Evolutionary conservation across 2,329 filamentous ascomycete genomes (phyloP).

Genomic region (Fusarium xyrophilum): DNA sequence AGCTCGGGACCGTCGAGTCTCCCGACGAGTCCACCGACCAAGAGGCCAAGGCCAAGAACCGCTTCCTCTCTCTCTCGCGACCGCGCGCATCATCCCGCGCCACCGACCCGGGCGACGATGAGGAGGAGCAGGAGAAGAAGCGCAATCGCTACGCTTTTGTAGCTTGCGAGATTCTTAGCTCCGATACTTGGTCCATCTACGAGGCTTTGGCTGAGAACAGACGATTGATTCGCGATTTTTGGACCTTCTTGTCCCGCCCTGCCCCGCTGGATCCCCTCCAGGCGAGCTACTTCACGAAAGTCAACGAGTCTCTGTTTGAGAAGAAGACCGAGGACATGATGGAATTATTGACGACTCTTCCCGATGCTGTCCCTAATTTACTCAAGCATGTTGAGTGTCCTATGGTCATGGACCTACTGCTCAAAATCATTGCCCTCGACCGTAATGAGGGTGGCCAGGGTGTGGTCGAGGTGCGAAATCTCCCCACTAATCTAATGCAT

Average conservation of each 20-base stretch:
- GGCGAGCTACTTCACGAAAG: conserved; percentile 97
- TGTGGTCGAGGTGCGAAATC: conserved; percentile 75
- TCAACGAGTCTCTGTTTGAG: conserved; percentile 96
- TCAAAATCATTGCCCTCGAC: conserved; percentile 97
- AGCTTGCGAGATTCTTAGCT: conserved; percentile 90
- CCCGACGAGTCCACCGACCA: conserved; percentile 60
- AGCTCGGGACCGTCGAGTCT: conserved; percentile 63
- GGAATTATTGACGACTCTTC: conserved; percentile 82
- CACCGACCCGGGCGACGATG: conserved; percentile 56
- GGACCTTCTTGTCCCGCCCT: conserved; percentile 85
- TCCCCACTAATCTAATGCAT: not conserved
- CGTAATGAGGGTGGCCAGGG: conserved; percentile 90
- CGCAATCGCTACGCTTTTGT: conserved; percentile 94
- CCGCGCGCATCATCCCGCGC: conserved; percentile 61
- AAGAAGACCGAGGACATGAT: conserved; percentile 99
- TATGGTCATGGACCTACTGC: conserved; percentile 95
- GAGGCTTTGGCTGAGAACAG: conserved; percentile 90
- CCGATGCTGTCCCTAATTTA: conserved; percentile 82
- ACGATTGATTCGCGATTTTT: conserved; percentile 80
- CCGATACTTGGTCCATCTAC: conserved; percentile 95
- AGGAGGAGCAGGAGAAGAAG: conserved; percentile 86
- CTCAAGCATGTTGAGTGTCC: conserved; percentile 95
- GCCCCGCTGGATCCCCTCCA: conserved; percentile 89
- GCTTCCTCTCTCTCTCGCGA: conserved; percentile 57
- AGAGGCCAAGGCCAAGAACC: conserved; percentile 55